Percentiles rank a stretch among this genome's conserved stretches.
phyloP scores from a whole-genome alignment of 192 early-diverging fungal genomes.

The Neocallimastix lanati region DNA sequence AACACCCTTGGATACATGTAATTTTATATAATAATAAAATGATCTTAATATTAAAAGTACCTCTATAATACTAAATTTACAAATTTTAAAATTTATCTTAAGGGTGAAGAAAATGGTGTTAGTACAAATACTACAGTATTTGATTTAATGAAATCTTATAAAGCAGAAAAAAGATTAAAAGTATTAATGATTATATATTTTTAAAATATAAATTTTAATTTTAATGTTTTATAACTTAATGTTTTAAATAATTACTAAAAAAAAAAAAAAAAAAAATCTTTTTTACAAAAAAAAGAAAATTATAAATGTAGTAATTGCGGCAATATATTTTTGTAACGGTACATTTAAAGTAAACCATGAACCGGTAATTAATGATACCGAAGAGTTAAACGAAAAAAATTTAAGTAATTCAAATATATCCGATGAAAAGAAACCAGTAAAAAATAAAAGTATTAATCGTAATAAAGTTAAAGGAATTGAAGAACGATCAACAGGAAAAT shows the following conservation, averaged over 20 bases:
- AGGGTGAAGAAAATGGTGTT: neutral
- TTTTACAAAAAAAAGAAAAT: neutral
- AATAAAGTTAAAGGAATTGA: neutral
- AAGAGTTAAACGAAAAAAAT: neutral
- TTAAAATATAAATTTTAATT: too few relatives aligned
- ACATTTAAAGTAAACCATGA: neutral
- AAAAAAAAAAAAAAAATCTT: too few relatives aligned
- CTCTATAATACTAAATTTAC: too few relatives aligned
- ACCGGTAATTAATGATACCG: neutral
- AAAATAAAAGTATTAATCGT: neutral
- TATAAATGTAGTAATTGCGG: neutral
- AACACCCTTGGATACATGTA: conserved; percentile 27
- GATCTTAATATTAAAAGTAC: too few relatives aligned
- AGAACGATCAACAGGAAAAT: neutral
- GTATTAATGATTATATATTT: too few relatives aligned
- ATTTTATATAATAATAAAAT: neutral
- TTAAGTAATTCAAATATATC: neutral
- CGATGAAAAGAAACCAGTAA: neutral
- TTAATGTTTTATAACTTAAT: too few relatives aligned
- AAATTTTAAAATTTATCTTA: neutral
- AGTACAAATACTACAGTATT: neutral
- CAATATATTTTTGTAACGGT: neutral
- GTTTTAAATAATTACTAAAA: too few relatives aligned
- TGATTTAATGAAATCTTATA: neutral
- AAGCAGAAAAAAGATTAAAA: neutral